Evolutionary conservation across 2,329 filamentous ascomycete species (phyloP), one percentile per base, ranked within the genome.

Genomic region (Fusarium decemcellulare): DNA sequence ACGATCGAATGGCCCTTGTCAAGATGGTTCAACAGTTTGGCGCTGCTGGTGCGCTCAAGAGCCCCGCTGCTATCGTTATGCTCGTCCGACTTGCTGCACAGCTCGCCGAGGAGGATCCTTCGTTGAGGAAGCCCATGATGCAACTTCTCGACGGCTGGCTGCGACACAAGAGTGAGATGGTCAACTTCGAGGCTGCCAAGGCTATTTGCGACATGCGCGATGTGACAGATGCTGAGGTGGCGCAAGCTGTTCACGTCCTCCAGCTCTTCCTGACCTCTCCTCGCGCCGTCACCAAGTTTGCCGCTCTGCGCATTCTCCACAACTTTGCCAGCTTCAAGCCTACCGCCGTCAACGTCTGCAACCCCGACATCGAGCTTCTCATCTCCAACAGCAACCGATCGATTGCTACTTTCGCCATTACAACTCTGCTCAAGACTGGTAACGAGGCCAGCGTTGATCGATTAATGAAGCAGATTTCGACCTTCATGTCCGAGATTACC

Each of bases 11-110:
- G 96, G 95, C 96, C 23, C 84, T 99, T 74, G 95, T 98, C 65
- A 99, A 99, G 88, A 98, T 99, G 96, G 95, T 99, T n/a, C 96
- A 99, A 84, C 96, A 99, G 81, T 98, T 98, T 79, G 94, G 94
- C 55, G 91, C 92, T 56, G 90, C 94, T 15, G 96, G 96, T 62
- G 94, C 94, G 11, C 92, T 98, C 67, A 98, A 98, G 90, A 98
- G 93, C 81, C 94, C 96, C 18, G 93, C 95, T 64, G 96, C 95
- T 36, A 92, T 95, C 62, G 90, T 99, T 53, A 91, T 99, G 89
- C 87, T 99, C 30, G 96, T 99, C 59, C 90, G 96, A 73, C 84
- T 99, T 70, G 96, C 96, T 36, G 93, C 95, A 43, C 96, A 97
- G 85, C 86, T 99, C 67, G 95, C 95, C 34, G 94, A 97, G 79